Evolutionary conservation across 257 asterid species (phyloP).

Genomic region (Solanum piurae): DNA sequence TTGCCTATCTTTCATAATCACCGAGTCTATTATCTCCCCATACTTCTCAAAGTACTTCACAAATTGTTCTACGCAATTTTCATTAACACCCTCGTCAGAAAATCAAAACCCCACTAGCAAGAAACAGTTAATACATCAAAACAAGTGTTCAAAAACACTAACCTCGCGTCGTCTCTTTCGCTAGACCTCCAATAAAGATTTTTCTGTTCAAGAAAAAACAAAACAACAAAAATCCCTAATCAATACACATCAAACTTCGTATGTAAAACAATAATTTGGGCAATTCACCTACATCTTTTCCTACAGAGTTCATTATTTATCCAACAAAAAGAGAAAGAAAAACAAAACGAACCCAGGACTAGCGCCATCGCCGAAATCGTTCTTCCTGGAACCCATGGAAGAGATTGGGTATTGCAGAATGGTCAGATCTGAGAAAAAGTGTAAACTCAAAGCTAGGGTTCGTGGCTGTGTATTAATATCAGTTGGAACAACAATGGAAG

Average conservation of each 20-base stretch:
- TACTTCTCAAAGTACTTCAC: constrained; percentile 94
- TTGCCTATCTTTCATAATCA: constrained; percentile 84
- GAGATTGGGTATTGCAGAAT: not conserved
- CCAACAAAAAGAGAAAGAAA: not conserved
- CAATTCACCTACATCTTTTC: not conserved
- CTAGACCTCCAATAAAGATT: constrained; percentile 87
- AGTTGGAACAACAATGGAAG: not conserved
- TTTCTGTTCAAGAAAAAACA: constrained; percentile 31
- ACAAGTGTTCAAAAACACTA: not conserved
- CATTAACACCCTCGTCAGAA: not conserved
- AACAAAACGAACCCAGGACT: constrained; percentile 66
- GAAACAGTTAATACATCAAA: not conserved
- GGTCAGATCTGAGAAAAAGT: constrained; percentile 22
- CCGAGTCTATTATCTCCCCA: constrained; percentile 94
- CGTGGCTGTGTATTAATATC: not conserved
- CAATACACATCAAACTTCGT: not conserved
- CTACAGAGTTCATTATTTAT: not conserved
- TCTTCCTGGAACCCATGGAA: constrained; percentile 62
- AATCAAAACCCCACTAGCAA: not conserved
- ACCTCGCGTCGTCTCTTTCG: constrained; percentile 84
- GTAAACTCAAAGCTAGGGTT: constrained; percentile 30
- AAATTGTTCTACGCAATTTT: constrained; percentile 42
- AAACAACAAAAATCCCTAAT: not conserved
- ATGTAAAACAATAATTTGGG: not conserved
- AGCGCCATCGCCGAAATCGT: constrained; percentile 88